These are phyloP conservation scores for Madurella mycetomatis DNA, from an alignment of 2,329 filamentous ascomycete genomes.

Conservation along the genomic window DNA sequence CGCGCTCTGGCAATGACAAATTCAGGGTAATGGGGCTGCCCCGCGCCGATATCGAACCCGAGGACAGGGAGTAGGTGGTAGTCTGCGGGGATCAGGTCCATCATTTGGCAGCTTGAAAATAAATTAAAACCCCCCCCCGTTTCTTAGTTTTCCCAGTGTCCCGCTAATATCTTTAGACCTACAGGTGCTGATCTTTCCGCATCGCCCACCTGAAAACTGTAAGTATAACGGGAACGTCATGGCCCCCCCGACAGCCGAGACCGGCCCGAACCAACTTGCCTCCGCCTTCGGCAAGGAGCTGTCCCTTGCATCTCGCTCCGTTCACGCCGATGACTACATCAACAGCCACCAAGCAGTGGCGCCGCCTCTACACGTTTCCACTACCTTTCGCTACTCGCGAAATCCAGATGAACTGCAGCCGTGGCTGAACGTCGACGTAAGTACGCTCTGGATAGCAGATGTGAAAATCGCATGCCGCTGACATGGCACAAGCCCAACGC, in stretches of 20 bases:
- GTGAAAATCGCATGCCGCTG: background rate
- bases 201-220: background rate
- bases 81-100: background rate
- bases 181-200: background rate
- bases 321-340: conserved; percentile 78
- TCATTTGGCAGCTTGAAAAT: background rate
- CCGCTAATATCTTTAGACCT: background rate
- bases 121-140: background rate
- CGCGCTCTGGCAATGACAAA: conserved; percentile 19
- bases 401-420: conserved; percentile 62
- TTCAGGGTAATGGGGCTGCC: conserved; percentile 9
- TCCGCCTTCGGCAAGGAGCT: conserved; percentile 36
- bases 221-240: conserved; percentile 1
- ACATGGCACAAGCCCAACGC: conserved; percentile 41
- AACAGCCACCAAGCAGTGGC: conserved; percentile 75
- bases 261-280: conserved; percentile 26
- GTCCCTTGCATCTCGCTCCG: conserved; percentile 63
- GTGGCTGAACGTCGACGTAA: conserved; percentile 53
- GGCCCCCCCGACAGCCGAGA: background rate
- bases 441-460: conserved; percentile 23
- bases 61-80: background rate
- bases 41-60: conserved; percentile 10
- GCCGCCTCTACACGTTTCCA: conserved; percentile 84
- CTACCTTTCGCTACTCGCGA: conserved; percentile 77
- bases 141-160: background rate